phyloP scores from a whole-genome alignment of 129 eudicot genomes.

The Solidago caesia region DNA sequence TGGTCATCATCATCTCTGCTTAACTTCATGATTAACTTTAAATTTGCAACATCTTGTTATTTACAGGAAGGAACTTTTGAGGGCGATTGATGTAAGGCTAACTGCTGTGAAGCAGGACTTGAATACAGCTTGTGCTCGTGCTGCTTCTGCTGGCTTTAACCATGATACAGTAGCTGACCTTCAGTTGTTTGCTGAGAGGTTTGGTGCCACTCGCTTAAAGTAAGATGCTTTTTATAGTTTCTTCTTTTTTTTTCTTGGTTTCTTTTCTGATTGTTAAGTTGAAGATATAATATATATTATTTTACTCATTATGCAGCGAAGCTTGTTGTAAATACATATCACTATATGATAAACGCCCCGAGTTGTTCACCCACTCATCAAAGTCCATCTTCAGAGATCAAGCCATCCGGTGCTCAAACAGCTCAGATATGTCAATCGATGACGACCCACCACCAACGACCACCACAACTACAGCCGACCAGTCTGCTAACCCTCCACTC shows the following conservation, averaged over 20 bases:
- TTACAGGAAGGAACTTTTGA: conserved; percentile 89
- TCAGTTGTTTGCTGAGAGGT: conserved; percentile 75
- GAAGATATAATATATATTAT: neutral
- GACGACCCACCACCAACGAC: conserved; percentile 49
- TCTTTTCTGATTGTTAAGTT: neutral
- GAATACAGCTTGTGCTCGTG: conserved; percentile 67
- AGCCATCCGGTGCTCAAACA: conserved; percentile 67
- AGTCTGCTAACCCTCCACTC: conserved; percentile 14
- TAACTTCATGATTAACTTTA: neutral
- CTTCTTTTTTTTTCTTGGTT: neutral
- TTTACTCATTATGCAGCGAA: conserved; percentile 53
- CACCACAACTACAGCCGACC: neutral
- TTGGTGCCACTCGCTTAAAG: conserved; percentile 90
- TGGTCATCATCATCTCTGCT: conserved; percentile 1
- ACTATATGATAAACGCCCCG: conserved; percentile 61
- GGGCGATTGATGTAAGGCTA: conserved; percentile 95
- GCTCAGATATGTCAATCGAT: conserved; percentile 93
- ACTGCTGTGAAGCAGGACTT: conserved; percentile 80
- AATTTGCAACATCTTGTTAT: neutral
- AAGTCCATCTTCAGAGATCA: conserved; percentile 47
- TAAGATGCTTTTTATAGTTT: conserved; percentile 36
- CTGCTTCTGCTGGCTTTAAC: conserved; percentile 91
- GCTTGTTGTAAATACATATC: conserved; percentile 78
- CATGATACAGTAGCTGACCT: conserved; percentile 65
- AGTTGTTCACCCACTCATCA: conserved; percentile 46